Conservation (phyloP, 768 basidiomycete genomes). For the Trametes cingulata region DNA sequence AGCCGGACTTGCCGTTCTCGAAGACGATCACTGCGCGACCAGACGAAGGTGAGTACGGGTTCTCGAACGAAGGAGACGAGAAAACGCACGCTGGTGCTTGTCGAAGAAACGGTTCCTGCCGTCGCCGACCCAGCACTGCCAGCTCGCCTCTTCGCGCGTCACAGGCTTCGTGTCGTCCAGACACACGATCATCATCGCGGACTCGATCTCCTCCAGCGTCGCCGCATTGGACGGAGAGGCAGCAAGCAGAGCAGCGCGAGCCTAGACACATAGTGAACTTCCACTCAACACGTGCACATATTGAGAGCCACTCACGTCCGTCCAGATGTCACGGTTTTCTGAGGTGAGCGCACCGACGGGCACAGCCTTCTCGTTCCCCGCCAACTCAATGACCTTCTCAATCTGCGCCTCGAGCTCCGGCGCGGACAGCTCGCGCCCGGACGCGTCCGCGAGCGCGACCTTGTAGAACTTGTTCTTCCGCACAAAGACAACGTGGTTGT, state of each 20-base stretch:
- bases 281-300: background rate
- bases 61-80: background rate
- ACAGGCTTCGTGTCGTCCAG: conserved; percentile 83
- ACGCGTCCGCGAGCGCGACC: conserved; percentile 64
- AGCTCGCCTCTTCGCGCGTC: conserved; percentile 79
- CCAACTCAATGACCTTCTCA: conserved; percentile 62
- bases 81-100: conserved; percentile 84
- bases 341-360: conserved; percentile 81
- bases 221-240: conserved; percentile 65
- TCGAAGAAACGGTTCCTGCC: conserved; percentile 93
- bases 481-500: conserved; percentile 90
- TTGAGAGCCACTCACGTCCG: conserved; percentile 55
- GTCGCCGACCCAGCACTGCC: conserved; percentile 86
- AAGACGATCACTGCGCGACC: conserved; percentile 87
- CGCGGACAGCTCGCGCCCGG: conserved; percentile 72
- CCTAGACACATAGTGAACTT: conserved; percentile 34
- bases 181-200: conserved; percentile 83
- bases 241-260: conserved; percentile 60
- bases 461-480: conserved; percentile 91
- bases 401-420: conserved; percentile 86
- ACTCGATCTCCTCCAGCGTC: conserved; percentile 79
- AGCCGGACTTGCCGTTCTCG: conserved; percentile 92
- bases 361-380: conserved; percentile 46
- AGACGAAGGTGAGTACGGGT: background rate
- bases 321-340: conserved; percentile 90